Base-by-base conservation (phyloP, 2,329 filamentous ascomycete genomes). In the Pseudocercospora pini-densiflorae region DNA sequence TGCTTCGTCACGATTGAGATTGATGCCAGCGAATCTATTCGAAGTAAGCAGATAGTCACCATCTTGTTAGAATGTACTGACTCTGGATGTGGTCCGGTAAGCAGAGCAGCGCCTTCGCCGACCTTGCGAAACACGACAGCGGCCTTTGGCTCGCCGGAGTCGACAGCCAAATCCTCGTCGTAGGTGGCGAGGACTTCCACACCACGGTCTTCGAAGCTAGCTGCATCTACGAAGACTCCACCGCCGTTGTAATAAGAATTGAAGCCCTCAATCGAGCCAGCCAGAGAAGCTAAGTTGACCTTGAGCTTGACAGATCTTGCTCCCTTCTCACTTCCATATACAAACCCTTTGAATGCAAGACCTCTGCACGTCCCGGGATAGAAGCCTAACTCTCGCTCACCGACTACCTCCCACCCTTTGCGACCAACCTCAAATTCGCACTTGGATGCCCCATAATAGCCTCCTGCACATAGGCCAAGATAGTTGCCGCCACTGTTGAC, bases 391-490 rank as follows among this genome's bases (percentile, higher is more conserved):
- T 99, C 95, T 45, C 95, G 86, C 54, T 89, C 85, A 0, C 95
- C 95, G 29, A 97, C 82, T 2, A 99, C 94, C 76, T 97, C 92
- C 81, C 98, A 86, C 1, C 86, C 85, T 71, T 86, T 86, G 75
- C 95, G 89, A 2, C 93, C 93, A 12, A 95, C 89, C 80, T 98
- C 94, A 70, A 98, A 99, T 78, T 99, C 95, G 76, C 94, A 97
- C 69, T 85, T 86, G 45, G 85, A 83, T 71, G 86, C 89, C 23
- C 91, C 95, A 74, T 97, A 99, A 80, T 99, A 99, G 10, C 91
- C 95, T 5, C 95, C 95, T 1, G 95, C 95, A 77, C 95, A 99
- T 73, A 99, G 90, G 0, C 95, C 95, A 1, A 99, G 85, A 76
- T 95, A 99, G 0, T 87, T 84, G 16, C 95, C 95, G 29, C 95